Evolutionary conservation across 768 basidiomycete species (phyloP).

Genomic region (Trametes punicea): DNA sequence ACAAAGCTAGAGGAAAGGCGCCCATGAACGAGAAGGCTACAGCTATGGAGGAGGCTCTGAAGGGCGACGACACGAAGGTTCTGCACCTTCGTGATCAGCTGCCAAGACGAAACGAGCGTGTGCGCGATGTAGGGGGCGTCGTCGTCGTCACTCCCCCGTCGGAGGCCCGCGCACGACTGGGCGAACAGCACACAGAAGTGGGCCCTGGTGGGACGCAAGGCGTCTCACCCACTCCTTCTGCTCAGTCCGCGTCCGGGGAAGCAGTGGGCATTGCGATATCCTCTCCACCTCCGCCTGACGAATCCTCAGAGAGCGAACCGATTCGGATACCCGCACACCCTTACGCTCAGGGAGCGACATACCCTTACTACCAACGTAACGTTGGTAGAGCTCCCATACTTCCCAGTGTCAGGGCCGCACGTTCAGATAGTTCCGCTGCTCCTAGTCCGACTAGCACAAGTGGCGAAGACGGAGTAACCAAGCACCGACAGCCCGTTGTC

Average conservation of each 20-base stretch:
- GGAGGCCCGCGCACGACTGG: neutral
- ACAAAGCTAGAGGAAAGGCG: neutral
- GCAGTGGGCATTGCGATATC: conserved; percentile 46
- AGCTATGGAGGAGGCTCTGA: conserved; percentile 24
- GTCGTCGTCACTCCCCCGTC: conserved; percentile 19
- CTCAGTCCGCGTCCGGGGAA: conserved; percentile 23
- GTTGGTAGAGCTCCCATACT: conserved; percentile 4
- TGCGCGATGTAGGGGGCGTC: conserved; percentile 9
- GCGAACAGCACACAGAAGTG: neutral
- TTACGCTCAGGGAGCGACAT: conserved; percentile 31
- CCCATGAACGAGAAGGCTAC: conserved; percentile 20
- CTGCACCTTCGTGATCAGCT: conserved; percentile 24
- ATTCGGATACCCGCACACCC: conserved; percentile 34
- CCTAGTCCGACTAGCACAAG: conserved; percentile 8
- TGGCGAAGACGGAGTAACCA: conserved; percentile 13
- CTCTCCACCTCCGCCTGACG: conserved; percentile 32
- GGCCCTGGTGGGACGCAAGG: conserved; percentile 16
- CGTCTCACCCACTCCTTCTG: conserved; percentile 33
- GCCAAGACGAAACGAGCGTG: conserved; percentile 1
- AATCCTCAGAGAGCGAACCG: conserved; percentile 16
- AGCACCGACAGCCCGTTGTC: conserved; percentile 25
- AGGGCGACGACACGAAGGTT: conserved; percentile 26
- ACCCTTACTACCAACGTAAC: conserved; percentile 15
- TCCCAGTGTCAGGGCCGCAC: neutral
- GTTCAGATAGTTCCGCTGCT: neutral